Evolutionary conservation across 2,329 filamentous ascomycete species (phyloP), one percentile per base, ranked within the genome.

Genomic region (Aspergillus udagawae): DNA sequence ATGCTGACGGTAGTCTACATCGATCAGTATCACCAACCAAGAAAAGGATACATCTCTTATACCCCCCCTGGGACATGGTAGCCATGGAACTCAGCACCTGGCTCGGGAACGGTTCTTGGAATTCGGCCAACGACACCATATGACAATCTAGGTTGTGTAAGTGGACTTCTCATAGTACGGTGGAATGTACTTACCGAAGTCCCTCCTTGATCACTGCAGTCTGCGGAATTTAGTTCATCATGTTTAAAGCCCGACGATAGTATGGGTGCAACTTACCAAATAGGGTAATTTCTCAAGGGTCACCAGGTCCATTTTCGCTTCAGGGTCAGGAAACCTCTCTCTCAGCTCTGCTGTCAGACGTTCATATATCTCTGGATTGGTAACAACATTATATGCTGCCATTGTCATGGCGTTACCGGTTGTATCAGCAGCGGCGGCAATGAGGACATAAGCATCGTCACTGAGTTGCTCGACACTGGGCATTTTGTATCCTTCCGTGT

Each of bases 191-290:
- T 52, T 58, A 70, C 65, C 75, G 65, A 10, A 75, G 61, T 12
- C 60, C 71, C 61, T 76, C 73, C 53, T 75, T 75, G 49, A 75
- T 67, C 4, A 75, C 67, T 12, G 54, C 70, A 47, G 66, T 72
- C 66, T 70, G 49, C 17, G 14, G 38, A 45, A 8, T 14, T 55
- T 49, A 56, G 54, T 42, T 4, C 42, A n/a, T 32, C 28, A 53
- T 17, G 8, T 20, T 25, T 42, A 8, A 6, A 1, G 5, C 20
- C 38, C 29, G 3, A 14, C 10, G 10, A 12, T 25, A 27, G n/a
- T 10, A 21, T 8, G 27, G 32, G 41, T 21, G 20, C 29, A 10
- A 58, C 68, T 56, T 32, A 66, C 67, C 53, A 75, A 53, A 53
- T 71, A 75, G 5, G 73, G 70, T 17, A 77, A 58, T 55, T 67